These are phyloP conservation scores for Erucastrum elatum DNA, from an alignment of 345 rosid genomes.

Conservation along the genomic window DNA sequence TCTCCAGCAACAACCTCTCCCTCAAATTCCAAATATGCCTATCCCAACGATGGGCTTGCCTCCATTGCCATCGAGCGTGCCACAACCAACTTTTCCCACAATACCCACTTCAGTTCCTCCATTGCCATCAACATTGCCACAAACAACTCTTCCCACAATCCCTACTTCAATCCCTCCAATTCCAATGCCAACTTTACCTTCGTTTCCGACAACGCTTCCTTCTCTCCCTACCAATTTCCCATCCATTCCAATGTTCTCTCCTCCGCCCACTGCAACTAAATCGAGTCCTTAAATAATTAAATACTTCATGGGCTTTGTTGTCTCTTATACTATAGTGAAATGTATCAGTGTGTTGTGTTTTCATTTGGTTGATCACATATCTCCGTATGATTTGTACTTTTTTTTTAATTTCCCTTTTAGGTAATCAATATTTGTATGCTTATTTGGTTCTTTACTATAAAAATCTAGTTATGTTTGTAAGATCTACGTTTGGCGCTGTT, in stretches of 20 bases:
- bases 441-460: neutral
- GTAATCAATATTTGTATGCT: neutral
- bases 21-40: constrained; percentile 32
- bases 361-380: neutral
- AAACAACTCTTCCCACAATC: constrained; percentile 4
- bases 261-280: constrained; percentile 17
- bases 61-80: neutral
- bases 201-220: neutral
- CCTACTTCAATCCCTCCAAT: constrained; percentile 7
- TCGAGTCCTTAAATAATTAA: constrained; percentile 17
- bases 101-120: neutral
- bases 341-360: neutral
- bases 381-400: neutral
- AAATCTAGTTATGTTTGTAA: neutral
- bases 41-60: constrained; percentile 25
- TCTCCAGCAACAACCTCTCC: constrained; percentile 39
- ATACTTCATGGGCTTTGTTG: neutral
- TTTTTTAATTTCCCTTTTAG: neutral
- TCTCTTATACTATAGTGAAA: neutral
- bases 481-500: neutral
- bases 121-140: constrained; percentile 15
- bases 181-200: constrained; percentile 18
- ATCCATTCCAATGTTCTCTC: constrained; percentile 23
- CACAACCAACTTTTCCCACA: neutral
- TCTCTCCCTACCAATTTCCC: constrained; percentile 21